Base-by-base conservation (phyloP, 371 early-diverging fungal genomes). In the Polyrhizophydium stewartii region DNA sequence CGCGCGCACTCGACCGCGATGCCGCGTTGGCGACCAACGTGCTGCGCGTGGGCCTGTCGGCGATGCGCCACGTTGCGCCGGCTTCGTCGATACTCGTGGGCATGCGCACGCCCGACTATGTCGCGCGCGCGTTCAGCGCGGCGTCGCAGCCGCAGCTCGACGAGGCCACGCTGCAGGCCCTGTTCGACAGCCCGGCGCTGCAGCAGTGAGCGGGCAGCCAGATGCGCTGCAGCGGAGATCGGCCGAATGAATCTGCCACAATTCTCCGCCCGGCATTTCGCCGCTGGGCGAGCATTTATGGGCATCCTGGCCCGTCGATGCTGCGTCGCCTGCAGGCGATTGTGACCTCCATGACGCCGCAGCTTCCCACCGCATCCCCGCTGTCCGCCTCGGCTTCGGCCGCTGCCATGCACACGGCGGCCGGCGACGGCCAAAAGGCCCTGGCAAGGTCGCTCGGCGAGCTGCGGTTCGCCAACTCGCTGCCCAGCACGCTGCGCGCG, bases 401-500 rank as follows among this genome's bases (percentile, higher is more conserved):
- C n/a, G n/a, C n/a, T n/a, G n/a, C n/a, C n/a, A n/a, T n/a, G n/a
- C n/a, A n/a, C n/a, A n/a, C n/a, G n/a, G n/a, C n/a, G n/a, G n/a
- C n/a, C n/a, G n/a, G n/a, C n/a, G n/a, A n/a, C n/a, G n/a, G n/a
- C n/a, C n/a, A n/a, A n/a, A 35, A 35, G 35, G 35, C 7, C 35
- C 35, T 35, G 35, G 7, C 13, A 19, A 5, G 12, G n/a, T 43
- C 52, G 2, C 2, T 51, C 31, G 52, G 3, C 3, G 52, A 5
- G 2, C 52, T 51, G 52, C 2, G 2, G 13, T 65, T 60, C 49
- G 43, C 46, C 5, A 65, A 73, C 60, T 32, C 66, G n/a, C 62
- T 73, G 61, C 68, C 74, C 27, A 38, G 40, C n/a, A 40, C 31
- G 1, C 71, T 73, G 5, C 28, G 41, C 19, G 30, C 55, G 10